Conservation (phyloP, 2,329 filamentous ascomycete species). For the Aspergillus alliaceus region DNA sequence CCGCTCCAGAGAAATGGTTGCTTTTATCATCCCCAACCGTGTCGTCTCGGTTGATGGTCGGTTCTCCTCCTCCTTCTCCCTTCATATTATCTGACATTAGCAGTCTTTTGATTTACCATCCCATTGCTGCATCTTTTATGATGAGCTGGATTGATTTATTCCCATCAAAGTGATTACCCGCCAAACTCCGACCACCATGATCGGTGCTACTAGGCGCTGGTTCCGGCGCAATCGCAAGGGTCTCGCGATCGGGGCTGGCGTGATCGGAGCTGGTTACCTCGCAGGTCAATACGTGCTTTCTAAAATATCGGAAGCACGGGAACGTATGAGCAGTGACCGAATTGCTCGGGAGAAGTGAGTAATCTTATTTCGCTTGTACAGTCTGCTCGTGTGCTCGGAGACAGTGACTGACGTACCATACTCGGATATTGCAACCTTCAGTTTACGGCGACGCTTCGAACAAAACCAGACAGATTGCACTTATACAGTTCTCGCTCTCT, state of each 20-base stretch:
- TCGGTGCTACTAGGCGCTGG: slow-evolving; percentile 80
- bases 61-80: slow-evolving; percentile 2
- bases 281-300: slow-evolving; percentile 88
- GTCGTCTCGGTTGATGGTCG: slow-evolving; percentile 1
- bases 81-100: not conserved
- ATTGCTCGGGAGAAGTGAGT: slow-evolving; percentile 94
- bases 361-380: not conserved
- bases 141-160: slow-evolving; percentile 13
- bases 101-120: not conserved
- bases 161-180: slow-evolving; percentile 4
- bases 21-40: slow-evolving; percentile 14
- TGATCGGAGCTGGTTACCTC: slow-evolving; percentile 86
- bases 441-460: slow-evolving; percentile 91
- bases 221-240: slow-evolving; percentile 87
- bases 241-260: slow-evolving; percentile 81
- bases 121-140: slow-evolving; percentile 7
- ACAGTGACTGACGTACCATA: slow-evolving; percentile 10
- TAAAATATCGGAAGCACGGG: slow-evolving; percentile 89
- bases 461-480: slow-evolving; percentile 99
- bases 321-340: slow-evolving; percentile 94
- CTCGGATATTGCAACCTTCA: slow-evolving; percentile 38
- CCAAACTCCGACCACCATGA: slow-evolving; percentile 48
- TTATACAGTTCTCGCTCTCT: slow-evolving; percentile 91
- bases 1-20: slow-evolving; percentile 14
- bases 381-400: slow-evolving; percentile 13